Evolutionary conservation across 257 asterid genomes (phyloP).

Genomic region (Petunia axillaris): DNA sequence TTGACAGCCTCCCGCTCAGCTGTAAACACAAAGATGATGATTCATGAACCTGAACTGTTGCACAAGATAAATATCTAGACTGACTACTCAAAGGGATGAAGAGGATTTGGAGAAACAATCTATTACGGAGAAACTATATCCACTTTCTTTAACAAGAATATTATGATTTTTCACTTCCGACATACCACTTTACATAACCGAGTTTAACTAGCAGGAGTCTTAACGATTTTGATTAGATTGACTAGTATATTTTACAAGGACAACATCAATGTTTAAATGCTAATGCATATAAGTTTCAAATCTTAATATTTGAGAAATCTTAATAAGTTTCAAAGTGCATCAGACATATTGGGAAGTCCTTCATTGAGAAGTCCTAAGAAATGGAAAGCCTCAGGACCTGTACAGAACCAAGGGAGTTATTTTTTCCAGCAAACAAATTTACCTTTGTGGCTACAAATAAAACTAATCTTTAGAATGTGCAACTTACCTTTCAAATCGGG

Average conservation of each 20-base stretch:
- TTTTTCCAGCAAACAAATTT: background rate
- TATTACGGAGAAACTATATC: background rate
- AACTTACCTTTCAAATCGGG: constrained; percentile 88
- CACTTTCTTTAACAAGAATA: background rate
- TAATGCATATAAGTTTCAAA: background rate
- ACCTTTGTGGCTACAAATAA: constrained; percentile 1
- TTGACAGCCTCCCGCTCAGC: constrained; percentile 94
- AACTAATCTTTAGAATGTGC: background rate
- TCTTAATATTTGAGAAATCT: background rate
- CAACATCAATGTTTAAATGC: constrained; percentile 3
- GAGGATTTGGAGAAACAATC: background rate
- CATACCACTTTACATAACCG: background rate
- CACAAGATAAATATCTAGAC: background rate
- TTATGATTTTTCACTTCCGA: background rate
- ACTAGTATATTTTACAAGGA: background rate
- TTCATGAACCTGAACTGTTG: constrained; percentile 12
- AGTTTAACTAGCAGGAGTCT: background rate
- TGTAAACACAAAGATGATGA: constrained; percentile 36
- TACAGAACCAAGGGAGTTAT: background rate
- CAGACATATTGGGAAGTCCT: background rate
- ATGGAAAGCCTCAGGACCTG: background rate
- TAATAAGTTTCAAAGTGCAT: background rate
- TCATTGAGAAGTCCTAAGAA: constrained; percentile 1
- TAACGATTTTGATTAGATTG: background rate
- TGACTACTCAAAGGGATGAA: background rate